A percentile compares a stretch with the other conserved stretches of the same genome.
These are phyloP conservation scores for Verticillium zaregamsianum DNA, from an alignment of 2,329 filamentous ascomycete genomes.

Conservation along the genomic window DNA sequence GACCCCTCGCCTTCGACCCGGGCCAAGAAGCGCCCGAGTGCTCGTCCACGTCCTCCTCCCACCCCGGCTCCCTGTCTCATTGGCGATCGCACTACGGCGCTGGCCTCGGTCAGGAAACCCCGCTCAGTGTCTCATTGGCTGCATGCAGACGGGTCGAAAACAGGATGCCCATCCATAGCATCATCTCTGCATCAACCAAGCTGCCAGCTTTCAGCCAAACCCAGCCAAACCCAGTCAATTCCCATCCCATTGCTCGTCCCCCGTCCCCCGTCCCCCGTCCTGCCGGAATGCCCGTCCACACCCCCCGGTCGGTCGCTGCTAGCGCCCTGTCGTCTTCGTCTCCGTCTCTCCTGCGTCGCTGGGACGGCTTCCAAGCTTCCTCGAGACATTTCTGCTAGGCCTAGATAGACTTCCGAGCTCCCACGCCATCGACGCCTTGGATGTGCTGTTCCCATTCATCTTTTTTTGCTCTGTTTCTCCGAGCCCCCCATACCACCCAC, in stretches of 20 bases:
- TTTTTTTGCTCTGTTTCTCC: neutral
- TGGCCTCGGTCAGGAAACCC: conserved; percentile 3
- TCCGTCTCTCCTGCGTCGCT: neutral
- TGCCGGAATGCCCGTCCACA: neutral
- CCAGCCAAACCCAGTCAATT: neutral
- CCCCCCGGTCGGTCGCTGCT: neutral
- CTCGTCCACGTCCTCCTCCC: neutral
- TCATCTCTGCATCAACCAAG: conserved; percentile 3
- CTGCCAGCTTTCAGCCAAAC: neutral
- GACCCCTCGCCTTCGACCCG: neutral
- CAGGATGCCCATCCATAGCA: conserved; percentile 4
- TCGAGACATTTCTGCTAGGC: neutral
- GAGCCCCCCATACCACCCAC: neutral
- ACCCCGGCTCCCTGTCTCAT: neutral
- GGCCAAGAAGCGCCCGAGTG: neutral
- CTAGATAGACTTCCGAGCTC: neutral
- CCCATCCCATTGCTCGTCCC: neutral
- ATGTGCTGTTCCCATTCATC: neutral
- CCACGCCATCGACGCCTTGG: neutral
- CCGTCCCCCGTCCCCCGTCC: neutral
- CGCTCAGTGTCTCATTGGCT: conserved; percentile 1
- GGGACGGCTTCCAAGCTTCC: neutral
- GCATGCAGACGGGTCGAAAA: conserved; percentile 3
- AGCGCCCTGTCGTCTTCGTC: neutral
- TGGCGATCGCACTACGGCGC: neutral